phyloP scores from a whole-genome alignment of 2,329 filamentous ascomycete genomes.

The Stagonosporopsis rhizophila region DNA sequence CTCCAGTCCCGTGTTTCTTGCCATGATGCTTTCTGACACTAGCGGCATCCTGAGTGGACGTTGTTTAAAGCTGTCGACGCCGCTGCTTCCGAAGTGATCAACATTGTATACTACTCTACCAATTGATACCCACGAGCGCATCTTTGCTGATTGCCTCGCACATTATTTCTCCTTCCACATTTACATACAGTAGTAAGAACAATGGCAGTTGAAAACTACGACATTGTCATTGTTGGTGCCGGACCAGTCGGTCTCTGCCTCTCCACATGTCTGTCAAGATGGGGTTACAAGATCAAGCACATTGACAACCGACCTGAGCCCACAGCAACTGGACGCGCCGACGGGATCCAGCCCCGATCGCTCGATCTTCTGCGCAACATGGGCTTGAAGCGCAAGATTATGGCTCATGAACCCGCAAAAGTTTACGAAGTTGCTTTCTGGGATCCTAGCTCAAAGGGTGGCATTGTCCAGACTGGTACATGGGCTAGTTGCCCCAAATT shows the following conservation, averaged over 20 bases:
- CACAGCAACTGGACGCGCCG: conserved; percentile 83
- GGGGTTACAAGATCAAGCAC: conserved; percentile 95
- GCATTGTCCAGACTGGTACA: conserved; percentile 66
- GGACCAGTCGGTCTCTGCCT: conserved; percentile 88
- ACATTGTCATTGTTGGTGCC: conserved; percentile 84
- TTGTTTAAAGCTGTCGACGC: conserved; percentile 24
- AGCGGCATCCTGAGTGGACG: conserved; percentile 22
- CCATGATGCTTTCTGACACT: conserved; percentile 31
- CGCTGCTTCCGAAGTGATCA: conserved; percentile 11
- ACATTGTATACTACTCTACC: conserved; percentile 4
- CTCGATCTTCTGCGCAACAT: conserved; percentile 87
- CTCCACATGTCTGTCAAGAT: conserved; percentile 85
- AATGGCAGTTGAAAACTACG: conserved; percentile 59
- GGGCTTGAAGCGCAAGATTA: conserved; percentile 85
- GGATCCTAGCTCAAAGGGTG: conserved; percentile 63
- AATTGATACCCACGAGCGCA: conserved; percentile 18
- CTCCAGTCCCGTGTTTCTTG: conserved; percentile 34
- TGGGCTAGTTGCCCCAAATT: conserved; percentile 92
- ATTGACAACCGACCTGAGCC: conserved; percentile 90
- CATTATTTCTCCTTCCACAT: background rate
- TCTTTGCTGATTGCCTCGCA: conserved; percentile 8
- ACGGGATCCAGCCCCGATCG: conserved; percentile 90
- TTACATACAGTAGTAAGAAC: background rate
- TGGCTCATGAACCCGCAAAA: conserved; percentile 85
- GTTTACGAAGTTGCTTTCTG: conserved; percentile 77